Percentiles rank a stretch among this genome's conserved stretches.
These are phyloP conservation scores for Stemphylium vesicarium DNA, from an alignment of 2,329 filamentous ascomycete species.

Conservation along the genomic window DNA sequence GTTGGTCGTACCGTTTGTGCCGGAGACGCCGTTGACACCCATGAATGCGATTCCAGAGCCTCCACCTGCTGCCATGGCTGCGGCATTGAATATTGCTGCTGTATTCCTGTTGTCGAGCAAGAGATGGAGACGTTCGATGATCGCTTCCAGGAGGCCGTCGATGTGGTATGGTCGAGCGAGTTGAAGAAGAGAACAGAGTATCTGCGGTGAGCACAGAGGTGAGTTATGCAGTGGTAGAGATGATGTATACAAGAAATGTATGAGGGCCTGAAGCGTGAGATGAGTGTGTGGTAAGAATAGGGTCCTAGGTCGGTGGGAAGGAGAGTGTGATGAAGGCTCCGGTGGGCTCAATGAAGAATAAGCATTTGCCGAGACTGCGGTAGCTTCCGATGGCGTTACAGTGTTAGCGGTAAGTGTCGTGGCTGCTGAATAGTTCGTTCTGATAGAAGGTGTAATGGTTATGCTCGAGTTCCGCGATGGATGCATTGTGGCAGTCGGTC, in stretches of 20 bases:
- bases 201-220: conserved; percentile 87
- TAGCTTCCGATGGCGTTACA: conserved; percentile 44
- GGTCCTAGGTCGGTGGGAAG: conserved; percentile 76
- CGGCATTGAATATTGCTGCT: conserved; percentile 96
- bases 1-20: conserved; percentile 37
- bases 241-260: conserved; percentile 94
- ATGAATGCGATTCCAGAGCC: conserved; percentile 78
- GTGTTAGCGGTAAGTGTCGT: conserved; percentile 53
- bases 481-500: conserved; percentile 63
- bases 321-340: conserved; percentile 60
- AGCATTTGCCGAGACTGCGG: conserved; percentile 50
- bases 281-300: conserved; percentile 93
- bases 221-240: conserved; percentile 78
- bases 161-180: conserved; percentile 92
- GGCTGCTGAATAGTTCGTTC: conserved; percentile 54
- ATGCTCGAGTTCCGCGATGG: conserved; percentile 78
- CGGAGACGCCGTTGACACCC: conserved; percentile 36
- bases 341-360: conserved; percentile 57
- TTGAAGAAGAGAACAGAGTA: conserved; percentile 92
- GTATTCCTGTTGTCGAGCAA: conserved; percentile 92
- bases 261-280: conserved; percentile 84
- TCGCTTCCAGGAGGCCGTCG: conserved; percentile 89
- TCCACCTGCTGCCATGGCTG: conserved; percentile 95
- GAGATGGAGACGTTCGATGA: conserved; percentile 87
- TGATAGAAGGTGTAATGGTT: conserved; percentile 77